phyloP scores from a whole-genome alignment of 1,139 yeast species.

The Candida tunisiensis region DNA sequence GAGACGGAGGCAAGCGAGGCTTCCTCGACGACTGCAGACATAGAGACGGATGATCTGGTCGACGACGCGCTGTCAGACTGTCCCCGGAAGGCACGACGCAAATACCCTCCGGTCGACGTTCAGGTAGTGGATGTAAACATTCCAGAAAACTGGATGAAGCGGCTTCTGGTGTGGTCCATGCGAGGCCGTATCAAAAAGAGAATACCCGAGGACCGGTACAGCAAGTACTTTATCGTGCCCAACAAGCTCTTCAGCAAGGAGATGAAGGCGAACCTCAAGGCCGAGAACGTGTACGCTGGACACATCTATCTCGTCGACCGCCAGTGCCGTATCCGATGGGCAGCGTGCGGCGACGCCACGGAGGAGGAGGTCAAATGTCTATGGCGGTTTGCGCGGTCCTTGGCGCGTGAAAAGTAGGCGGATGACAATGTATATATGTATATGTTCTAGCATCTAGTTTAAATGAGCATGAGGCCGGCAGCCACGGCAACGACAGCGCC shows the following conservation, averaged over 20 bases:
- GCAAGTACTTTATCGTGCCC: slow-evolving; percentile 44
- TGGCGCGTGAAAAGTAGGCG: no score
- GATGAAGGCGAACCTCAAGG: slow-evolving; percentile 40
- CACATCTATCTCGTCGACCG: slow-evolving; percentile 66
- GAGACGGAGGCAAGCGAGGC: no score
- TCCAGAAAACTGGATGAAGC: slow-evolving; percentile 57
- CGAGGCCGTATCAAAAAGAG: background rate
- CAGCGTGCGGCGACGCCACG: slow-evolving; percentile 67
- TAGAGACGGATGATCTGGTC: no score
- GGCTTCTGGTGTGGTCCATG: slow-evolving; percentile 27
- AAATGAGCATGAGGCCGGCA: slow-evolving; percentile 5
- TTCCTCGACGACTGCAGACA: no score
- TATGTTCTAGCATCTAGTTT: no score
- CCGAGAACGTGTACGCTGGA: slow-evolving; percentile 72
- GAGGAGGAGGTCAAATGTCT: slow-evolving; percentile 43
- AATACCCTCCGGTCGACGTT: no score
- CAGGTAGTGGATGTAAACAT: slow-evolving; percentile 64
- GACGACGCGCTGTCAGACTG: no score
- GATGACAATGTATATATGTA: no score
- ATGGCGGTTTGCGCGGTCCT: no score
- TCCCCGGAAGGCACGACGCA: no score
- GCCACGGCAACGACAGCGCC: slow-evolving; percentile 4
- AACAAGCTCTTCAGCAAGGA: slow-evolving; percentile 42
- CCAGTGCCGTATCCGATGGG: slow-evolving; percentile 63
- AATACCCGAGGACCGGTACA: slow-evolving; percentile 23